Percentiles rank a stretch among this genome's conserved stretches.
These are phyloP conservation scores for Megacollybia platyphylla DNA, from an alignment of 1,284 basidiomycete species.

Conservation along the genomic window DNA sequence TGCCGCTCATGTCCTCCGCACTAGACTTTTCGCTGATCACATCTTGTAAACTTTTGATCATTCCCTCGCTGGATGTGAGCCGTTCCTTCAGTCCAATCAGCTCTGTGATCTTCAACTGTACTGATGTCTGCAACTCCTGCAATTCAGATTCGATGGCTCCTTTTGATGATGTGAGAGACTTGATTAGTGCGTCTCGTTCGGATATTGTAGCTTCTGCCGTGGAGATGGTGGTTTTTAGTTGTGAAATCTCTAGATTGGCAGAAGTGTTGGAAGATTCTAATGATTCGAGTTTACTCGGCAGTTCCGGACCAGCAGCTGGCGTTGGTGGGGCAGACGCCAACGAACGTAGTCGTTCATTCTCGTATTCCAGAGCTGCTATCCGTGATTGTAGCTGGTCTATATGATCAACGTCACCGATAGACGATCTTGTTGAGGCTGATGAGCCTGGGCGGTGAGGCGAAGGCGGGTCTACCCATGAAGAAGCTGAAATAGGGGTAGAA, in stretches of 20 bases:
- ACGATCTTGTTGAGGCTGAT: slow-evolving; percentile 6
- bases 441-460: slow-evolving; percentile 14
- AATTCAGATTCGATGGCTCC: not conserved
- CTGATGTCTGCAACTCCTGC: not conserved
- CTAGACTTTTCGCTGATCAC: slow-evolving; percentile 35
- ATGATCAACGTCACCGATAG: slow-evolving; percentile 19
- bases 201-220: slow-evolving; percentile 1
- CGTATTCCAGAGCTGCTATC: slow-evolving; percentile 43
- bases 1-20: slow-evolving; percentile 36
- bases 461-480: slow-evolving; percentile 6
- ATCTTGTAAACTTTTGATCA: slow-evolving; percentile 35
- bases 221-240: slow-evolving; percentile 1
- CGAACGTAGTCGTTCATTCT: slow-evolving; percentile 29
- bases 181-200: not conserved
- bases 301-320: not conserved
- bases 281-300: not conserved
- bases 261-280: not conserved
- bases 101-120: not conserved
- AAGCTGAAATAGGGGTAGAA: slow-evolving; percentile 10
- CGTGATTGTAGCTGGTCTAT: slow-evolving; percentile 33
- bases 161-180: not conserved
- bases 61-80: slow-evolving; percentile 30
- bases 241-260: not conserved
- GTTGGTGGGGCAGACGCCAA: not conserved
- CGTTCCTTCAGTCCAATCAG: slow-evolving; percentile 23